These are phyloP conservation scores for Mycena amicta DNA, from an alignment of 768 basidiomycete genomes.

Conservation along the genomic window DNA sequence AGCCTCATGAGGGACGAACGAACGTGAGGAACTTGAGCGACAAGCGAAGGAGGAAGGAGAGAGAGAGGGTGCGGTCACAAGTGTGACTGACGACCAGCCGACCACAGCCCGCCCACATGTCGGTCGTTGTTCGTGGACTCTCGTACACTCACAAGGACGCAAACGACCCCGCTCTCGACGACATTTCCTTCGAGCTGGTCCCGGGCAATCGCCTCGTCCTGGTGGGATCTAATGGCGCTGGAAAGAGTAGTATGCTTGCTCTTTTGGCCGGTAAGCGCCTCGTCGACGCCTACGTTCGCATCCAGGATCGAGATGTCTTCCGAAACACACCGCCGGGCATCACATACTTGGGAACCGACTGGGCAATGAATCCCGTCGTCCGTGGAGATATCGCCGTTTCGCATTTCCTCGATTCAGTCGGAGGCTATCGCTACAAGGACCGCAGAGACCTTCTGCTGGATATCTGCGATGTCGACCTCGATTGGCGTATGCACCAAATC, in stretches of 20 bases:
- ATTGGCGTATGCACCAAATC: slow-evolving; percentile 95
- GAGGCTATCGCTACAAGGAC: slow-evolving; percentile 92
- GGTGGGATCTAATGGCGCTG: slow-evolving; percentile 50
- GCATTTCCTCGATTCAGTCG: slow-evolving; percentile 95
- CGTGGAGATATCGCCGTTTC: slow-evolving; percentile 90
- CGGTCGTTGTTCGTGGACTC: slow-evolving; percentile 52
- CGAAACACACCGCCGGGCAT: slow-evolving; percentile 74
- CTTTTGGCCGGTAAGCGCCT: slow-evolving; percentile 92
- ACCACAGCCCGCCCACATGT: slow-evolving; percentile 26
- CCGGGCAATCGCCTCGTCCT: slow-evolving; percentile 82
- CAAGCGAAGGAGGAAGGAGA: slow-evolving; percentile 16
- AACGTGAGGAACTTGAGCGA: slow-evolving; percentile 29
- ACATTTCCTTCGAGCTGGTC: slow-evolving; percentile 68
- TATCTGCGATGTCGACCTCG: slow-evolving; percentile 91
- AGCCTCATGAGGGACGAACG: slow-evolving; percentile 23
- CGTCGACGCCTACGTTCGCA: slow-evolving; percentile 64
- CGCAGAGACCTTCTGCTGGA: slow-evolving; percentile 84
- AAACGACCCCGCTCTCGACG: slow-evolving; percentile 54
- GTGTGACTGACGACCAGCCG: too few species aligned
- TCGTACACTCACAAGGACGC: slow-evolving; percentile 58
- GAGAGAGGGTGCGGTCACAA: slow-evolving; percentile 6
- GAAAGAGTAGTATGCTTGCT: slow-evolving; percentile 95
- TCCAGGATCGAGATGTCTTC: slow-evolving; percentile 88
- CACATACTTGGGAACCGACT: slow-evolving; percentile 7
- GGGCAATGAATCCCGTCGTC: slow-evolving; percentile 95